A percentile compares a stretch with the other conserved stretches of the same genome.
These are phyloP conservation scores for Poronia punctata DNA, from an alignment of 495 filamentous ascomycete species.

Conservation along the genomic window DNA sequence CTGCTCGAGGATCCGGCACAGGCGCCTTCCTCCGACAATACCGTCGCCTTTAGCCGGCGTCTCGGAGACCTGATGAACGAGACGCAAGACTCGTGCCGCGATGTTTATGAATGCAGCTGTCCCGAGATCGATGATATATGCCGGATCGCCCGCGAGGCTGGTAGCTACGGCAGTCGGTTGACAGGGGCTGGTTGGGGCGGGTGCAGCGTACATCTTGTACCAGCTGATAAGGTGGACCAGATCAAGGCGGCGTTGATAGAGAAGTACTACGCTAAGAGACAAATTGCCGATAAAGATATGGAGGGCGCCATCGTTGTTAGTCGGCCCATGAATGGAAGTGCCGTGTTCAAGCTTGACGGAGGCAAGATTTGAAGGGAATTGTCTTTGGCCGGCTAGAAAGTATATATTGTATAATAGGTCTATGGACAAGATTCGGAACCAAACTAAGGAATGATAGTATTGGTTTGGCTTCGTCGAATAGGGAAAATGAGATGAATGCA, in stretches of 20 bases:
- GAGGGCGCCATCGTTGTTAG: conserved; percentile 80
- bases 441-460: too few relatives aligned
- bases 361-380: conserved; percentile 13
- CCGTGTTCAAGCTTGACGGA: conserved; percentile 33
- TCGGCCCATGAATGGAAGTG: conserved; percentile 70
- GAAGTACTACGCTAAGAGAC: conserved; percentile 77
- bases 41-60: conserved; percentile 54
- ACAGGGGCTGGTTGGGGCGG: conserved; percentile 98
- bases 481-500: too few relatives aligned
- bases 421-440: too few relatives aligned
- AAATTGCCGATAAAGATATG: conserved; percentile 65
- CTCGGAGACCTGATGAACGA: conserved; percentile 85
- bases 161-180: conserved; percentile 76
- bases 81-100: conserved; percentile 78
- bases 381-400: too few relatives aligned
- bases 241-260: conserved; percentile 70
- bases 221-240: conserved; percentile 74
- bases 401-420: too few relatives aligned
- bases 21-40: conserved; percentile 34
- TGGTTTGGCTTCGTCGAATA: too few relatives aligned
- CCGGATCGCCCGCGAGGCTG: conserved; percentile 64
- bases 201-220: conserved; percentile 88
- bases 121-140: conserved; percentile 86
- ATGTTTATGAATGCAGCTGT: conserved; percentile 83
- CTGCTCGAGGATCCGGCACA: conserved; percentile 49